Conservation (phyloP, 1,284 basidiomycete genomes). For the Irpex lacteus region DNA sequence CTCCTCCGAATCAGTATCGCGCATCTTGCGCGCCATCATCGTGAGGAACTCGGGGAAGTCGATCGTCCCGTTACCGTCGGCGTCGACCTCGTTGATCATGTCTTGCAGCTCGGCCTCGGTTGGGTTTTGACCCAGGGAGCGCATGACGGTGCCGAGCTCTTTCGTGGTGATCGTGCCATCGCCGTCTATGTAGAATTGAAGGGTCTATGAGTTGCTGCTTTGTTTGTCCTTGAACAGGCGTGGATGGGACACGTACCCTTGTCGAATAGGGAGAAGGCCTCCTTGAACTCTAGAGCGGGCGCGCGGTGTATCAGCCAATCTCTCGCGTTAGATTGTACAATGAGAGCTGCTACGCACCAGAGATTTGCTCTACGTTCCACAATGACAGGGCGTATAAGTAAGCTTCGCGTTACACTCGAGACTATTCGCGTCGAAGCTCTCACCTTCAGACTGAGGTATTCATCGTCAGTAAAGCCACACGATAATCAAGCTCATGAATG, state of each 20-base stretch:
- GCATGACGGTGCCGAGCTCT: constrained; percentile 97
- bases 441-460: constrained; percentile 58
- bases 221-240: not conserved
- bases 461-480: not conserved
- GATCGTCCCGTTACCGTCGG: constrained; percentile 83
- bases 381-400: not conserved
- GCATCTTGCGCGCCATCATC: constrained; percentile 97
- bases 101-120: constrained; percentile 95
- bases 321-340: not conserved
- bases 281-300: constrained; percentile 67
- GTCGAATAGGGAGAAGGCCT: constrained; percentile 93
- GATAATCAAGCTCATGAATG: constrained; percentile 5
- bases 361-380: constrained; percentile 55
- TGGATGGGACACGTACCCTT: constrained; percentile 52
- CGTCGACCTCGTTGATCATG: constrained; percentile 94
- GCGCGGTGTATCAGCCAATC: constrained; percentile 16
- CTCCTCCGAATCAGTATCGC: constrained; percentile 84
- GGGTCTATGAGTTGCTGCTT: constrained; percentile 11
- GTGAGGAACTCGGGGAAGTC: constrained; percentile 95
- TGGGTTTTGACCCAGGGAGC: constrained; percentile 94
- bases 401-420: not conserved
- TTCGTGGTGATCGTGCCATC: constrained; percentile 97
- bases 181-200: constrained; percentile 60
- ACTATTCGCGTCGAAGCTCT: constrained; percentile 19
- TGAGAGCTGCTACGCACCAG: constrained; percentile 43